Evolutionary conservation across 73 alveolate species (phyloP), one percentile per base, ranked within the genome.

Genomic region (Symbiodinium natans): DNA sequence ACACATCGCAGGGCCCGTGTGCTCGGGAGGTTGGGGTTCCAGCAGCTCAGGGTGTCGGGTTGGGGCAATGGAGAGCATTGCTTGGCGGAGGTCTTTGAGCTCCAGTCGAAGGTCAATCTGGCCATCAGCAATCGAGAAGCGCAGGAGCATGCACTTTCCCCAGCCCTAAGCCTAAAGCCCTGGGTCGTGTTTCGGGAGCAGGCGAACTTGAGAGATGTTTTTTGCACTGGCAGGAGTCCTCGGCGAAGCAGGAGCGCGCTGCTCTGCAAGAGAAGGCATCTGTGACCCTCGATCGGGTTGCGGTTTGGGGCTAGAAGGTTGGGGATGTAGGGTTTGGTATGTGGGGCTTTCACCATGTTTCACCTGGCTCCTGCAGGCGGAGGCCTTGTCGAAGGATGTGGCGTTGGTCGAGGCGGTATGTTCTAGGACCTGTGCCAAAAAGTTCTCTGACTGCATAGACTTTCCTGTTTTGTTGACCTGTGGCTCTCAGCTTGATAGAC

Each of bases 71-170:
- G 39, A 68, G 36, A 68, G 82, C 82, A 23, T n/a, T 68, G 29
- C 21, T 10, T 29, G 71, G 23, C 71, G 71, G 63, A 82, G 95
- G 95, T 88, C 42, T 83, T 83, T 13, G 95, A 88, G 36, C 95
- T 88, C 46, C 95, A 88, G 80, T 77, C 95, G 36, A 88, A 88
- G 86, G 95, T 88, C 33, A 83, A 88, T 19, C 43, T 68, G 86
- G 95, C 95, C 21, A 88, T 88, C 73, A 68, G 46, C 27, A 40
- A n/a, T 31, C 95, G 95, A 7, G 95, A 88, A 83, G 41, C 73
- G 33, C 86, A 88, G 95, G 95, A 52, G 93, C 93, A 15, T 29
- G 80, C 40, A 36, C 27, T 56, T 56, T 56, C 27, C 31, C 75
- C 27, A 29, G 75, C 27, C 75, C 75, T 56, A 56, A 56, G 75